Base-by-base conservation (phyloP, 352 stramenopile species). In the Phytophthora hybrid region DNA sequence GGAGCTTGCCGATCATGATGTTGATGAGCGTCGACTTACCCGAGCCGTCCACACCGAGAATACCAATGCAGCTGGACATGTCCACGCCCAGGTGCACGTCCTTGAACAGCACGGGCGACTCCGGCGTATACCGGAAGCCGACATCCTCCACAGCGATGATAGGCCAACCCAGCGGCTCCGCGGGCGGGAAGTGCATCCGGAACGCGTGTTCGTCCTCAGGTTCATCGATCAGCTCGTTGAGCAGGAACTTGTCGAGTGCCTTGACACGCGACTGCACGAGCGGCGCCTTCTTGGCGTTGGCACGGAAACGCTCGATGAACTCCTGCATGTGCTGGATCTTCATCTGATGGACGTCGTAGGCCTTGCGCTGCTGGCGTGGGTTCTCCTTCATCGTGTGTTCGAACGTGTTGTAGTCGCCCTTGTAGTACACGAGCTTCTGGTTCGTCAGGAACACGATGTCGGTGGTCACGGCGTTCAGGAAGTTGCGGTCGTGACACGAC, bases 21-120 rank as follows among this genome's bases (percentile, higher is more conserved):
- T 99, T 99, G 66, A 99, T 93, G 32, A 99, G 86, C 32, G 97
- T 99, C 37, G 83, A 97, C 83, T 99, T 99, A 37, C 95, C 96
- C 29, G 93, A 97, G 37, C 94, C 95, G 66, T 98, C 98, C 44
- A 97, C 89, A 62, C 93, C 93, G 9, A 98, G 67, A 71, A 96
- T 98, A 73, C 95, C 96, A 78, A 99, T 98, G 56, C 94, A 88
- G 26, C 90, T 98, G 44, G 93, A 87, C 66, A 99, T 90, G 79
- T 99, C 97, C n/a, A 99, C 93, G 49, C 97, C 97, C 89, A 99
- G 99, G 83, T 99, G 97, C 11, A 99, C 96, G 58, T 96, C 86
- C 52, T 85, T 76, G 71, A 96, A 96, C 31, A 96, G 74, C 59
- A 91, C 66, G 21, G 87, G 84, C 6, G 77, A 79, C 58, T 90